Base-by-base conservation (phyloP, 2,329 filamentous ascomycete species). In the Cladobotryum protrusum region DNA sequence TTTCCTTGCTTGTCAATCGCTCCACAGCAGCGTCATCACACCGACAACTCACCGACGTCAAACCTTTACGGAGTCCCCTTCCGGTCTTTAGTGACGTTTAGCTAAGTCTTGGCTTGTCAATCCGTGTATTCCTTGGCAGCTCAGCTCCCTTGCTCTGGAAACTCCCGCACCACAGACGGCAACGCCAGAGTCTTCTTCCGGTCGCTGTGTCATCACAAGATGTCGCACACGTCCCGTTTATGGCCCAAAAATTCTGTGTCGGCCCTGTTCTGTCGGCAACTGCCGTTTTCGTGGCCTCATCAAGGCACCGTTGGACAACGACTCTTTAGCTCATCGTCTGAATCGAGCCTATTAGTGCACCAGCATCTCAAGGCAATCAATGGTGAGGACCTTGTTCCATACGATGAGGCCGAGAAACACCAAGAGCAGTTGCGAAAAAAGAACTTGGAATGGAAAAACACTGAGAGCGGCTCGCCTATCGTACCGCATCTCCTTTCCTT, bases 401-500 rank as follows among this genome's bases (percentile, higher is more conserved):
- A 70, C 56, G 60, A 65, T 34, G 50, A 52, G 12, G 68, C 65
- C 41, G 58, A 66, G 29, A 50, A 54, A 11, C 52, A 58, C 17
- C 68, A 70, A 49, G 67, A 71, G 43, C 48, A 58, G 43, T 56
- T 68, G 39, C 69, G 69, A 33, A 56, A 60, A 14, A 45, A 32
- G 1, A 61, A 70, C 35, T 60, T 72, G 20, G 54, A 56, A n/a
- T 70, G 65, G 63, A 71, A 70, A 44, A 57, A 55, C 37, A 29
- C 24, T 8, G 24, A 29, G 24, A 29, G 24, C 24, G 24, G 24
- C 24, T 6, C 7, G 24, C 67, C 77, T 8, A 86, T 86, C 1
- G 72, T 74, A 13, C 87, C 89, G 20, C 82, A 81, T 32, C 75
- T 97, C 56, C 75, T 97, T 55, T 90, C 89, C 56, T 93, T 95